These are phyloP conservation scores for Sindora glabra DNA, from an alignment of 306 rosid genomes.

Conservation along the genomic window DNA sequence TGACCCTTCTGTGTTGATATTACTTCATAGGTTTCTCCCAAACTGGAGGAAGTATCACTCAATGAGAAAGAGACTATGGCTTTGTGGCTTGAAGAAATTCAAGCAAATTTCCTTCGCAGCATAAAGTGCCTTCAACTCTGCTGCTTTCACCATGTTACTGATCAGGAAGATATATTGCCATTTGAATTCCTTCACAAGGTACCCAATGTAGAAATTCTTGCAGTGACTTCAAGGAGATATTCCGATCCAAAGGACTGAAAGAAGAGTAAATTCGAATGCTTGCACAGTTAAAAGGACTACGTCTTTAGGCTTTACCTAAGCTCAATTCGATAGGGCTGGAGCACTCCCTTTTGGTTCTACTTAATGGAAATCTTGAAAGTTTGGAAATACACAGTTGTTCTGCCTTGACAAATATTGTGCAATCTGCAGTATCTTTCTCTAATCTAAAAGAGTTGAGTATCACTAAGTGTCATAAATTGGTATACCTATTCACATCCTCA, in stretches of 20 bases:
- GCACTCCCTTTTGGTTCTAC: neutral
- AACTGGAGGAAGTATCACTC: neutral
- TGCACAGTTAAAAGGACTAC: neutral
- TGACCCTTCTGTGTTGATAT: neutral
- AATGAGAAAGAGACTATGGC: neutral
- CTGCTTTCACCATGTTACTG: neutral
- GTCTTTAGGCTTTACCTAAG: rapidly evolving
- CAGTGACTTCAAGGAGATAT: neutral
- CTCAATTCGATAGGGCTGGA: neutral
- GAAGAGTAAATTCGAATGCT: neutral
- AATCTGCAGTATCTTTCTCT: neutral
- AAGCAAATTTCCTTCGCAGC: neutral
- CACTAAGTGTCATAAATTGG: neutral
- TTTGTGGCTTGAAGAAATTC: neutral
- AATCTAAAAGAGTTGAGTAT: neutral
- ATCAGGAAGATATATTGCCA: neutral
- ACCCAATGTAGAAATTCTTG: neutral
- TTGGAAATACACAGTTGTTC: neutral
- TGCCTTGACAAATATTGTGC: neutral
- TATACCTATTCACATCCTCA: neutral
- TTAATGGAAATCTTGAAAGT: neutral
- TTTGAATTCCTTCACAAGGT: neutral
- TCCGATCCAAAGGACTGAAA: neutral
- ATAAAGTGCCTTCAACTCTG: rapidly evolving
- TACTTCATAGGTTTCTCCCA: neutral